Conservation (phyloP, 1,139 yeast genomes). For the Saccharomyces pastorianus region DNA sequence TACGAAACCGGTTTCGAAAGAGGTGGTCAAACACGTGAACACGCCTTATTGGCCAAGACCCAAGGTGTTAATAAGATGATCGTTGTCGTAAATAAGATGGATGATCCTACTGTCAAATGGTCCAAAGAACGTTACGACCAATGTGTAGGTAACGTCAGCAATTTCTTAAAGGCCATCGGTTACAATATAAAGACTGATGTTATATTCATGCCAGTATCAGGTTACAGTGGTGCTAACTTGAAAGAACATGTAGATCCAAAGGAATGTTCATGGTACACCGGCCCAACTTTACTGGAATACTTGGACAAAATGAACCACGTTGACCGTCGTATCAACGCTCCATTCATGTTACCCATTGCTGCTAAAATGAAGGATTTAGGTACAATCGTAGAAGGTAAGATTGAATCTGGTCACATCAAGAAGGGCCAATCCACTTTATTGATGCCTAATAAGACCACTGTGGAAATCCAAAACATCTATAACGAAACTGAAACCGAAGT, state of each 20-base stretch:
- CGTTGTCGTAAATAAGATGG: constrained; percentile 97
- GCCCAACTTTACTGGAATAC: constrained; percentile 86
- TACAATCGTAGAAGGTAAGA: constrained; percentile 94
- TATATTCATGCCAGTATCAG: constrained; percentile 92
- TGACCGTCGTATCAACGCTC: constrained; percentile 83
- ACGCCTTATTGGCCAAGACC: constrained; percentile 83
- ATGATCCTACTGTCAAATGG: constrained; percentile 95
- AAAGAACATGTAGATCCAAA: constrained; percentile 68
- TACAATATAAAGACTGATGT: constrained; percentile 77
- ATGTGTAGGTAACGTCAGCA: constrained; percentile 74
- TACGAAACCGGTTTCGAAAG: constrained; percentile 92
- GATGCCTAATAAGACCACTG: constrained; percentile 84
- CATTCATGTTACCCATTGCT: constrained; percentile 93
- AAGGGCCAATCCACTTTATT: constrained; percentile 67
- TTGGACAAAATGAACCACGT: constrained; percentile 75
- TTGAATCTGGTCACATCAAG: constrained; percentile 88
- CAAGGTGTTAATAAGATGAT: constrained; percentile 85
- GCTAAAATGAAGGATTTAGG: constrained; percentile 96
- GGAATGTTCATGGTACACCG: constrained; percentile 87
- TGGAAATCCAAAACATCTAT: constrained; percentile 79
- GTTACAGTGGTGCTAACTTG: constrained; percentile 94
- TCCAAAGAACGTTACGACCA: constrained; percentile 93
- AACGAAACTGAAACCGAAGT: constrained; percentile 96
- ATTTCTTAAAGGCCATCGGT: constrained; percentile 83
- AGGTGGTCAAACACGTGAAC: constrained; percentile 93